Percentiles rank a stretch among this genome's conserved stretches.
Conservation (phyloP, 2,329 filamentous ascomycete genomes). For the Colletotrichum sp. region DNA sequence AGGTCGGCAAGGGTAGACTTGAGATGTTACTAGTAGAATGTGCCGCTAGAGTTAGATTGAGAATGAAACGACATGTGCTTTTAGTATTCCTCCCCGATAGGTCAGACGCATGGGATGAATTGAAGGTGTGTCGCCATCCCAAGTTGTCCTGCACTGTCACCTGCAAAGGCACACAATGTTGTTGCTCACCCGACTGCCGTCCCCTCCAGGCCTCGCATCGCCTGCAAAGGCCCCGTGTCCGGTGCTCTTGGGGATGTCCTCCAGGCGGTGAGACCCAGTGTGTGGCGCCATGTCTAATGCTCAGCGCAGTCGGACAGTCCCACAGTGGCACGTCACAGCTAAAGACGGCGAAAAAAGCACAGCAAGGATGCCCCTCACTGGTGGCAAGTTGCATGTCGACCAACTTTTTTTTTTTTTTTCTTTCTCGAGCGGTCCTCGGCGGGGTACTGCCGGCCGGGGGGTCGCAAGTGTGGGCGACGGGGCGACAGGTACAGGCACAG, state of each 20-base stretch:
- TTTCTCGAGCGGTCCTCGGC: constrained; percentile 5
- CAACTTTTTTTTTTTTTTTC: constrained; percentile 1
- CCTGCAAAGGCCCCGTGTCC: constrained; percentile 6
- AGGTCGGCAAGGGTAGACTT: not conserved
- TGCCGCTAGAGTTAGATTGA: not conserved
- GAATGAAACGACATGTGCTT: not conserved
- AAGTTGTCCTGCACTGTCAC: not conserved
- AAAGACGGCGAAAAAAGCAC: not conserved
- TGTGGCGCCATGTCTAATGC: not conserved
- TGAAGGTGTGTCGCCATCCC: not conserved
- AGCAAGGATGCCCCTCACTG: constrained; percentile 18
- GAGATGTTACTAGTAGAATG: not conserved
- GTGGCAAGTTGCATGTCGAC: not conserved
- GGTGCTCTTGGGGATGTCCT: not conserved
- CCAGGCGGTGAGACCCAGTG: constrained; percentile 15
- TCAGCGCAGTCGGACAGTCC: not conserved
- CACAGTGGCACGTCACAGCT: constrained; percentile 8
- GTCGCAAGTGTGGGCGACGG: not conserved
- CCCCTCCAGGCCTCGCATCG: not conserved
- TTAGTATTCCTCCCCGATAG: not conserved
- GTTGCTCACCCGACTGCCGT: not conserved
- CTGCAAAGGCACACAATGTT: not conserved
- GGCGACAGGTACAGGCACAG: not conserved
- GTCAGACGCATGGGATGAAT: not conserved
- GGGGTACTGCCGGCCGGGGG: constrained; percentile 12